phyloP scores from a whole-genome alignment of 768 basidiomycete genomes.

The Trametes cinnabarina region DNA sequence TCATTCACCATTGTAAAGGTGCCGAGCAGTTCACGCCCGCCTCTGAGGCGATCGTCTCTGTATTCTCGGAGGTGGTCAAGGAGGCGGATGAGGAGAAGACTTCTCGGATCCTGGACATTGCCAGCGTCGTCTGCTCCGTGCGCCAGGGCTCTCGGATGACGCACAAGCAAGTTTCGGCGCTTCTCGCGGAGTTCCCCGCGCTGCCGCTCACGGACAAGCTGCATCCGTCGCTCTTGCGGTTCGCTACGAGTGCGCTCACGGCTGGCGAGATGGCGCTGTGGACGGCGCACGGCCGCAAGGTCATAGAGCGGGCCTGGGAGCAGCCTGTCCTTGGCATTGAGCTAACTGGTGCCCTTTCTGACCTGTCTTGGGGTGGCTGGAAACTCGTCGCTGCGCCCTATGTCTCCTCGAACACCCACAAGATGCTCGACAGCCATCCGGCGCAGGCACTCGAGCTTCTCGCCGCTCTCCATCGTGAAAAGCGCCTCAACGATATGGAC shows the following conservation, averaged over 20 bases:
- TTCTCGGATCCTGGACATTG: conserved; percentile 53
- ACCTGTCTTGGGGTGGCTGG: conserved; percentile 76
- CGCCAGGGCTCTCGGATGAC: conserved; percentile 69
- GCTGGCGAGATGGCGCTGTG: conserved; percentile 44
- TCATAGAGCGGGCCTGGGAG: conserved; percentile 51
- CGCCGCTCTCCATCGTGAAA: conserved; percentile 44
- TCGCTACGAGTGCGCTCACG: conserved; percentile 35
- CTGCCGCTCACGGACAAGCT: conserved; percentile 30
- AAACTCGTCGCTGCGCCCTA: conserved; percentile 62
- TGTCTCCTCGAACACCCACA: conserved; percentile 50
- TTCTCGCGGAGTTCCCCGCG: conserved; percentile 32
- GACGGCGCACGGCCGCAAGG: conserved; percentile 47
- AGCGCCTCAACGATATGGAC: conserved; percentile 57
- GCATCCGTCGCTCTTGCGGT: conserved; percentile 33
- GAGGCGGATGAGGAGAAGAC: conserved; percentile 37
- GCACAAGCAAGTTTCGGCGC: conserved; percentile 35
- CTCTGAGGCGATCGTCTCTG: conserved; percentile 50
- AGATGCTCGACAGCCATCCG: conserved; percentile 46
- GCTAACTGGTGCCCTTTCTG: conserved; percentile 59
- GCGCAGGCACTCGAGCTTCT: conserved; percentile 46
- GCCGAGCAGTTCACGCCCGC: conserved; percentile 61
- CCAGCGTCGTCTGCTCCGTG: conserved; percentile 56
- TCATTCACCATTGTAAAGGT: conserved; percentile 79
- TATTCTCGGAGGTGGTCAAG: conserved; percentile 29
- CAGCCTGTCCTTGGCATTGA: conserved; percentile 45